These are phyloP conservation scores for Penicillium longicatenatum DNA, from an alignment of 495 filamentous ascomycete genomes.

Conservation along the genomic window DNA sequence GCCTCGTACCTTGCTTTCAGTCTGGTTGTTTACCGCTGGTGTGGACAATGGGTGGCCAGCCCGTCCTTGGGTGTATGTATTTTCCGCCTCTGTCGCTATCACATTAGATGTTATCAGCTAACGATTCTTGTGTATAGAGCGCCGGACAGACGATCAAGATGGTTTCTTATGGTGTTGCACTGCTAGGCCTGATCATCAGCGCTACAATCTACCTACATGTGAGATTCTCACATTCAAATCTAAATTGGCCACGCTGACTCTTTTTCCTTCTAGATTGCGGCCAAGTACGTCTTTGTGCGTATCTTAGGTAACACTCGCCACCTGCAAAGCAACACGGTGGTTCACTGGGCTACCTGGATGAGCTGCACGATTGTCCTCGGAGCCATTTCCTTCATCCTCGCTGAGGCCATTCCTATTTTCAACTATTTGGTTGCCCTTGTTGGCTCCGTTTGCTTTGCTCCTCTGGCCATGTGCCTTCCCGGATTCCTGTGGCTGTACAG, in stretches of 20 bases:
- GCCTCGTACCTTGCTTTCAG: slow-evolving; percentile 56
- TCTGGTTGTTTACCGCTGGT: slow-evolving; percentile 65
- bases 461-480: slow-evolving; percentile 26
- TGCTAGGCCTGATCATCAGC: slow-evolving; percentile 55
- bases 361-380: slow-evolving; percentile 53
- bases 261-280: slow-evolving; percentile 30
- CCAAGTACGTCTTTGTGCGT: slow-evolving; percentile 63
- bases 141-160: slow-evolving; percentile 63
- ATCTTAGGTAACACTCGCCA: slow-evolving; percentile 51
- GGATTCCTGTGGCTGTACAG: slow-evolving; percentile 48
- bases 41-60: slow-evolving; percentile 63
- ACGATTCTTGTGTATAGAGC: slow-evolving; percentile 31
- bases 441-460: slow-evolving; percentile 33
- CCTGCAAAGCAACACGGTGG: slow-evolving; percentile 54
- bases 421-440: slow-evolving; percentile 55
- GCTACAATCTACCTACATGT: slow-evolving; percentile 64
- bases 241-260: neutral
- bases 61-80: slow-evolving; percentile 60
- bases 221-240: neutral
- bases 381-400: slow-evolving; percentile 62
- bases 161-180: slow-evolving; percentile 69
- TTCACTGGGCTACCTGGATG: slow-evolving; percentile 51
- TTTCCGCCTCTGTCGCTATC: neutral
- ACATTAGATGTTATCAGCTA: neutral
- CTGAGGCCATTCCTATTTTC: slow-evolving; percentile 68